Conservation (phyloP, 1,284 basidiomycete genomes). For the Schizophyllum commune region DNA sequence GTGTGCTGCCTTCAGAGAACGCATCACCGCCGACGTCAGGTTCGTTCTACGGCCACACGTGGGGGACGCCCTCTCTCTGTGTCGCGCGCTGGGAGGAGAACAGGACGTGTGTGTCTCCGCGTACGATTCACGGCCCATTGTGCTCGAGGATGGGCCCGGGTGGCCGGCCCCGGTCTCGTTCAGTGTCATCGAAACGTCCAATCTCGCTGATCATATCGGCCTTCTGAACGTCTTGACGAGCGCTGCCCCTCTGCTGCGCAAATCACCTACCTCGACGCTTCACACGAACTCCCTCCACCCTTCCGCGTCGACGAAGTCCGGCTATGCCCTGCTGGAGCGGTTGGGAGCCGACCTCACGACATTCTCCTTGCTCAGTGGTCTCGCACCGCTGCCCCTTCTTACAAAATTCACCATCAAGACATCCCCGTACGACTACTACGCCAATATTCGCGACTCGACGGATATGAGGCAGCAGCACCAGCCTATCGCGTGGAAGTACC, state of each 20-base stretch:
- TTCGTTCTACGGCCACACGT: slow-evolving; percentile 21
- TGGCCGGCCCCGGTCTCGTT: slow-evolving; percentile 24
- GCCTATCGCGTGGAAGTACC: slow-evolving; percentile 34
- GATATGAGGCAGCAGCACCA: slow-evolving; percentile 30
- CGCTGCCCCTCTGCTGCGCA: slow-evolving; percentile 25
- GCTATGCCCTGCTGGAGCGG: slow-evolving; percentile 21
- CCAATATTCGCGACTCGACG: background rate
- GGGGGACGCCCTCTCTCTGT: slow-evolving; percentile 26
- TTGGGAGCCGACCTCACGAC: slow-evolving; percentile 31
- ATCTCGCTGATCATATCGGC: slow-evolving; percentile 33
- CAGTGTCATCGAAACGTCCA: slow-evolving; percentile 39
- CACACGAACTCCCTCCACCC: slow-evolving; percentile 33
- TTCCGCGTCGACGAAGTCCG: slow-evolving; percentile 16
- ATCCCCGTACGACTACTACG: background rate
- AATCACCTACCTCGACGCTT: slow-evolving; percentile 20
- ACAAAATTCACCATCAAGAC: slow-evolving; percentile 19
- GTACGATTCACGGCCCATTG: slow-evolving; percentile 13
- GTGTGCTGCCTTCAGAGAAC: slow-evolving; percentile 23
- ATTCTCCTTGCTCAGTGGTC: slow-evolving; percentile 32
- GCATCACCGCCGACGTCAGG: slow-evolving; percentile 3
- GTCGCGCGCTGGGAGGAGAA: slow-evolving; percentile 6
- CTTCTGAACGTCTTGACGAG: slow-evolving; percentile 35
- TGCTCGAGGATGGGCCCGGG: slow-evolving; percentile 25
- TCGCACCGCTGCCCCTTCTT: slow-evolving; percentile 39
- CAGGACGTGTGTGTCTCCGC: background rate